Conservation (phyloP, 441 rosid genomes). For the Corymbia calophylla region DNA sequence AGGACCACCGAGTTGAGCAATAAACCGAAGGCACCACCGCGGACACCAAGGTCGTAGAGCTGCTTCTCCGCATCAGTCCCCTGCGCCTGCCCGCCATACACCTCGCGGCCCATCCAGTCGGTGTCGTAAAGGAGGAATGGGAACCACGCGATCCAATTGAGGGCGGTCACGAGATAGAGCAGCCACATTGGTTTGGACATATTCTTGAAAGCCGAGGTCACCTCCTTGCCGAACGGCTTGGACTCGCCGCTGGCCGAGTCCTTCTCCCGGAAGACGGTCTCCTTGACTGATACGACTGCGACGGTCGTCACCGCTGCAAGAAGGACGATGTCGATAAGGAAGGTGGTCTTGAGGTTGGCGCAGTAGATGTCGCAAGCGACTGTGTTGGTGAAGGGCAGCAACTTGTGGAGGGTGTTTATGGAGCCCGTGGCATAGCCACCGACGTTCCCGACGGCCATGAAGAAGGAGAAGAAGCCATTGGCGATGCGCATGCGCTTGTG, state of each 20-base stretch:
- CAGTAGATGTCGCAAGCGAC: conserved; percentile 76
- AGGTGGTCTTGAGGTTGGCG: conserved; percentile 81
- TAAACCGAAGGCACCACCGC: conserved; percentile 64
- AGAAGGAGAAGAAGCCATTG: conserved; percentile 57
- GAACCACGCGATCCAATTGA: conserved; percentile 91
- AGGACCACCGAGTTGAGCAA: conserved; percentile 68
- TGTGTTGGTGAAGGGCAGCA: conserved; percentile 63
- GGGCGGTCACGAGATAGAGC: conserved; percentile 63
- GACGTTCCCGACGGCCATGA: conserved; percentile 92
- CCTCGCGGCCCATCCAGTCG: conserved; percentile 93
- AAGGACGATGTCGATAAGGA: conserved; percentile 54
- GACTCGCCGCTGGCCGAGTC: conserved; percentile 2
- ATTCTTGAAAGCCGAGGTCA: conserved; percentile 36
- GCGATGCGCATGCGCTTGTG: conserved; percentile 52
- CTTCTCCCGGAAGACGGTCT: conserved; percentile 21
- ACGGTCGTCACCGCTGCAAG: conserved; percentile 33
- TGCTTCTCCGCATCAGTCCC: conserved; percentile 13
- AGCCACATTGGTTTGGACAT: conserved; percentile 73
- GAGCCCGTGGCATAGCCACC: conserved; percentile 82
- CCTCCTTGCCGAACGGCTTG: conserved; percentile 31
- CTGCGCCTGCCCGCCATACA: conserved; percentile 58
- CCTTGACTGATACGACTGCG: conserved; percentile 30
- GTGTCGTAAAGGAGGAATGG: conserved; percentile 84
- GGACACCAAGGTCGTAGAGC: conserved; percentile 53
- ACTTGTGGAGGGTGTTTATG: conserved; percentile 31